Conservation (phyloP, 208 protist species). For the Trypanosoma boissoni region DNA sequence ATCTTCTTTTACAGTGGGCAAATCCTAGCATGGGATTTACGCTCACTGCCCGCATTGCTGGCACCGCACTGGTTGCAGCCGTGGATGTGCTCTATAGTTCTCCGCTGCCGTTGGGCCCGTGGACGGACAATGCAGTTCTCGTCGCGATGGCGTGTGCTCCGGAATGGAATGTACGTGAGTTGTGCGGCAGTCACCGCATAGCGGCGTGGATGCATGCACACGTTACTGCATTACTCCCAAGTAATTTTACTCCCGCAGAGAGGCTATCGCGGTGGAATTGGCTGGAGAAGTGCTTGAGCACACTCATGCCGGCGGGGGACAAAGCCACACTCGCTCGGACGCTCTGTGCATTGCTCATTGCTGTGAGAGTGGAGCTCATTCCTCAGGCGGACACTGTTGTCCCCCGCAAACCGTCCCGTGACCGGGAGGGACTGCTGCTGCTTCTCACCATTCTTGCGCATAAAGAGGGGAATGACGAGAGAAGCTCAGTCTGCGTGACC, state of each 20-base stretch:
- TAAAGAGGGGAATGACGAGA: not conserved
- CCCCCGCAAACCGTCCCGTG: not conserved
- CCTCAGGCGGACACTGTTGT: not conserved
- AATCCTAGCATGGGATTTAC: conserved; percentile 1
- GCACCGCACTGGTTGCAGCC: not conserved
- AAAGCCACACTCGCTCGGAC: not conserved
- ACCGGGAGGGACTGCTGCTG: conserved; percentile 5
- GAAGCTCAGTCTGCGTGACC: not conserved
- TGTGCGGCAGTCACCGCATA: not conserved
- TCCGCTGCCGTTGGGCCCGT: conserved; percentile 6
- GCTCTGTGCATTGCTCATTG: conserved; percentile 8
- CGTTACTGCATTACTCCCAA: not conserved
- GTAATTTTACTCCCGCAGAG: not conserved
- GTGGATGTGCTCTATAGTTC: conserved; percentile 10
- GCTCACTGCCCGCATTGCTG: not conserved
- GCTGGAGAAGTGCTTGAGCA: not conserved
- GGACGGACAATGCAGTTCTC: not conserved
- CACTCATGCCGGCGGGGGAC: not conserved
- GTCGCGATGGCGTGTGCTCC: conserved; percentile 4
- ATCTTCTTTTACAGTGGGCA: conserved; percentile 9
- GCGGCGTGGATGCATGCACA: conserved; percentile 1
- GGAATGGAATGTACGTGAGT: not conserved
- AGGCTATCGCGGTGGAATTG: not conserved
- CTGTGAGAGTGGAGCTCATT: conserved; percentile 9
- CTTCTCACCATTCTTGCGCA: conserved; percentile 1